Conservation (phyloP, 352 stramenopile species). For the Phytophthora pisi region DNA sequence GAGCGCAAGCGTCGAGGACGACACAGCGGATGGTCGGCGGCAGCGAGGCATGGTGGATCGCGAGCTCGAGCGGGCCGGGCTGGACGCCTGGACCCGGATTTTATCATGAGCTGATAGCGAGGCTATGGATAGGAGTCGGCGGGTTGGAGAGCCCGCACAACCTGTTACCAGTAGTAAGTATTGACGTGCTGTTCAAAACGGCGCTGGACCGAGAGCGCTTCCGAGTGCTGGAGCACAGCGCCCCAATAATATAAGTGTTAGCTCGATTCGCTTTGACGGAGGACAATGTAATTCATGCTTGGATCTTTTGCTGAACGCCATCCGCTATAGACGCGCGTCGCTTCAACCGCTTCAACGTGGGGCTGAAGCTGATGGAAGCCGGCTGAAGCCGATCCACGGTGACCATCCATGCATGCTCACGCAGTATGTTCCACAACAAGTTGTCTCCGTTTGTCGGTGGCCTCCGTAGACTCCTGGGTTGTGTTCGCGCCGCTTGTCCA, state of each 20-base stretch:
- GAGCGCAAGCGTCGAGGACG: constrained; percentile 33
- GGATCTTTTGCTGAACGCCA: not conserved
- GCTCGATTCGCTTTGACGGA: not conserved
- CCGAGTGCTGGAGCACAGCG: not conserved
- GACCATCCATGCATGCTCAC: too few relatives aligned
- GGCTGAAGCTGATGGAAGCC: not conserved
- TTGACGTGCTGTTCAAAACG: not conserved
- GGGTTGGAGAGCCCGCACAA: not conserved
- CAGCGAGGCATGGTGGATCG: constrained; percentile 27
- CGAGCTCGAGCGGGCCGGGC: constrained; percentile 5
- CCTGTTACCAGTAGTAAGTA: not conserved
- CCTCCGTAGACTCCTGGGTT: too few relatives aligned
- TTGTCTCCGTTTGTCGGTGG: too few relatives aligned
- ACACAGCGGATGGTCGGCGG: constrained; percentile 25
- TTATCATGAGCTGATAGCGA: constrained; percentile 12
- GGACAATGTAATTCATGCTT: not conserved
- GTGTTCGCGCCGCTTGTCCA: too few relatives aligned
- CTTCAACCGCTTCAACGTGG: not conserved
- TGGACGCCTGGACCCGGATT: constrained; percentile 4
- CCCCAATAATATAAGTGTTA: not conserved
- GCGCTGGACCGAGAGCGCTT: too few relatives aligned
- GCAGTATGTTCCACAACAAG: too few relatives aligned
- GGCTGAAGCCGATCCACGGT: not conserved
- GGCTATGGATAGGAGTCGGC: not conserved
- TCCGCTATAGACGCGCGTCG: not conserved